Evolutionary conservation across 768 basidiomycete genomes (phyloP).

Genomic region (Suillus americanus): DNA sequence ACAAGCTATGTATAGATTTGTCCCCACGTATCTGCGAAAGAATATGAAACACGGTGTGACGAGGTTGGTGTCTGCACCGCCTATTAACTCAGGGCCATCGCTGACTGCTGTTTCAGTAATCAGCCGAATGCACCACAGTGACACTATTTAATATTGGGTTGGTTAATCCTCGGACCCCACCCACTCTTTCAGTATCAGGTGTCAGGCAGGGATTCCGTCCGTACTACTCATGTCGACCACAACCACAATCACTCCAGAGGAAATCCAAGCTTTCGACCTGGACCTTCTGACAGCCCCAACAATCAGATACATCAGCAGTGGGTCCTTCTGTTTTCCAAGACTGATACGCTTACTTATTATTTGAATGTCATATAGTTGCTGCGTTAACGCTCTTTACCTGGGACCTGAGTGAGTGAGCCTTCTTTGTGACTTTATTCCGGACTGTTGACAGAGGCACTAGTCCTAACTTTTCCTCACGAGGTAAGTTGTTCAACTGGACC

Average conservation of each 20-base stretch:
- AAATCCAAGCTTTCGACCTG: not conserved
- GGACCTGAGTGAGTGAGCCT: slow-evolving; percentile 2
- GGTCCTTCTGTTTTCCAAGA: not conserved
- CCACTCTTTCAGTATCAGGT: not conserved
- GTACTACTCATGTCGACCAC: slow-evolving; percentile 1
- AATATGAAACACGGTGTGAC: not conserved
- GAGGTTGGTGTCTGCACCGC: not conserved
- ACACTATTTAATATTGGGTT: not conserved
- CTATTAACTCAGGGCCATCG: not conserved
- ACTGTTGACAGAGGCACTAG: not conserved
- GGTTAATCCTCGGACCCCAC: not conserved
- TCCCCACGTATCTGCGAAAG: not conserved
- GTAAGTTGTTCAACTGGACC: not conserved
- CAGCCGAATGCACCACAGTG: not conserved
- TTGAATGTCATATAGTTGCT: not conserved
- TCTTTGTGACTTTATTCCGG: not conserved
- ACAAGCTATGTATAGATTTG: not conserved
- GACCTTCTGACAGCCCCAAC: not conserved
- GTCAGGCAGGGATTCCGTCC: not conserved
- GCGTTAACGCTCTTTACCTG: slow-evolving; percentile 1
- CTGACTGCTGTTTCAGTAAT: not conserved
- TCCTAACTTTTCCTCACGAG: slow-evolving; percentile 6
- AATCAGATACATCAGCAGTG: not conserved
- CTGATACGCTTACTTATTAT: no score
- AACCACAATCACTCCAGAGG: not conserved